Evolutionary conservation across 2,329 filamentous ascomycete genomes (phyloP).

Genomic region (Fusarium setosum): DNA sequence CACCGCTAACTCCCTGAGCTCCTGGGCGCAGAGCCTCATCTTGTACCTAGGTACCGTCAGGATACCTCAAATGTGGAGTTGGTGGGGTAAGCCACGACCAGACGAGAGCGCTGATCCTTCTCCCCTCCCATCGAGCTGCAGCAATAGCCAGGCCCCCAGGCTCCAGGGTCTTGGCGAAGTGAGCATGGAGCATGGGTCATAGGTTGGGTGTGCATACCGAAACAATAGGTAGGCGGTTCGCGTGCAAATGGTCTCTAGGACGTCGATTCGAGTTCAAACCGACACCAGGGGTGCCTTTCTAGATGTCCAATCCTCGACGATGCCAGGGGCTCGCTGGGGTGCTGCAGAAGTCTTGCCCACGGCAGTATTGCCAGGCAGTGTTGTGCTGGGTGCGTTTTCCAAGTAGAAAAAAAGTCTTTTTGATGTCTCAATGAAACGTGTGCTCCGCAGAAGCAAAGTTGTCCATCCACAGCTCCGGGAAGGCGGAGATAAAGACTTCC

Average conservation of each 20-base stretch:
- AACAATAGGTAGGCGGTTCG: not conserved
- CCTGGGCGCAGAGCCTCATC: conserved; percentile 23
- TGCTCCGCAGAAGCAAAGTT: too few relatives aligned
- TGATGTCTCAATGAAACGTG: too few relatives aligned
- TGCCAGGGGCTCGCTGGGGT: too few relatives aligned
- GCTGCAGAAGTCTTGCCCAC: too few relatives aligned
- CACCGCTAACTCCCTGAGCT: conserved; percentile 15
- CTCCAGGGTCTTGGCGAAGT: conserved; percentile 2
- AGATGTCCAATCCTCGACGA: not conserved
- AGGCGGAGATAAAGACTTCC: too few relatives aligned
- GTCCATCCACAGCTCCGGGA: too few relatives aligned
- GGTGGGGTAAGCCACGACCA: conserved; percentile 19
- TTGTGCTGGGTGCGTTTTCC: too few relatives aligned
- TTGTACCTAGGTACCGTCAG: conserved; percentile 8
- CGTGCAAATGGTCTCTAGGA: not conserved
- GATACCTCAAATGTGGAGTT: conserved; percentile 4
- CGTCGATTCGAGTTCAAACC: not conserved
- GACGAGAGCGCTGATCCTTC: conserved; percentile 13
- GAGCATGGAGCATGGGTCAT: too few relatives aligned
- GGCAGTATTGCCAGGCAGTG: not conserved
- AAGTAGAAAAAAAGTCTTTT: too few relatives aligned
- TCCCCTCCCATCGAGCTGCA: conserved; percentile 23
- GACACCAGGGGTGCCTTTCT: not conserved
- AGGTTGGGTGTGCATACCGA: not conserved
- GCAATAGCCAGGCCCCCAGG: not conserved